Evolutionary conservation across 2,329 filamentous ascomycete species (phyloP).

Genomic region (Talaromyces pinophilus): DNA sequence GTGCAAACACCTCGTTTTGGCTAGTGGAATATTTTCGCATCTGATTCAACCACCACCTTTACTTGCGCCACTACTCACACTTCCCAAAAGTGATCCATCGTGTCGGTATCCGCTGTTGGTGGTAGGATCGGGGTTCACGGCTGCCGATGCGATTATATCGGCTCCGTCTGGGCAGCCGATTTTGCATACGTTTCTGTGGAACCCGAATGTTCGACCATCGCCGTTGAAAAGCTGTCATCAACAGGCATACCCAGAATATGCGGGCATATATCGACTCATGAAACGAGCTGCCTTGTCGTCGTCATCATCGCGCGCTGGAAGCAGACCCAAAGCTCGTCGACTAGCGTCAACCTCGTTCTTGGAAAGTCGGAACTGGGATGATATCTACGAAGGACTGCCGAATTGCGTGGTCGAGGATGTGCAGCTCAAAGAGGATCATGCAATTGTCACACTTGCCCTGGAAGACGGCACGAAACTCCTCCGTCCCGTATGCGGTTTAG

Average conservation of each 20-base stretch:
- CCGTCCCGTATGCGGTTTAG: slow-evolving; percentile 51
- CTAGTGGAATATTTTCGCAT: slow-evolving; percentile 61
- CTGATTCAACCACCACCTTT: slow-evolving; percentile 54
- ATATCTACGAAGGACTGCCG: slow-evolving; percentile 57
- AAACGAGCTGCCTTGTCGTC: slow-evolving; percentile 51
- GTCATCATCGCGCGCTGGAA: slow-evolving; percentile 23
- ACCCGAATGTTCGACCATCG: slow-evolving; percentile 56
- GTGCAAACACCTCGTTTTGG: slow-evolving; percentile 60
- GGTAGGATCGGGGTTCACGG: slow-evolving; percentile 63
- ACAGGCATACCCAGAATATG: slow-evolving; percentile 64
- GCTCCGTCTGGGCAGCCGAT: slow-evolving; percentile 53
- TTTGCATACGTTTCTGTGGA: slow-evolving; percentile 63
- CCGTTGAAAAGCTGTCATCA: slow-evolving; percentile 61
- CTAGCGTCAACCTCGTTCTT: slow-evolving; percentile 50
- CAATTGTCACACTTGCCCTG: slow-evolving; percentile 47
- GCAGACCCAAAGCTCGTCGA: slow-evolving; percentile 33
- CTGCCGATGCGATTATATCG: slow-evolving; percentile 62
- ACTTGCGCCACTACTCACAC: slow-evolving; percentile 48
- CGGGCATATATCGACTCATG: slow-evolving; percentile 61
- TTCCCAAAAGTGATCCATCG: slow-evolving; percentile 28
- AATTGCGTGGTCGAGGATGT: slow-evolving; percentile 53
- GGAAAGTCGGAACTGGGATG: slow-evolving; percentile 51
- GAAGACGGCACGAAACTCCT: slow-evolving; percentile 47
- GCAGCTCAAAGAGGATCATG: slow-evolving; percentile 34
- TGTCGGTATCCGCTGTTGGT: slow-evolving; percentile 51